phyloP scores from a whole-genome alignment of 768 basidiomycete genomes.

The Kwoniella dendrophila region DNA sequence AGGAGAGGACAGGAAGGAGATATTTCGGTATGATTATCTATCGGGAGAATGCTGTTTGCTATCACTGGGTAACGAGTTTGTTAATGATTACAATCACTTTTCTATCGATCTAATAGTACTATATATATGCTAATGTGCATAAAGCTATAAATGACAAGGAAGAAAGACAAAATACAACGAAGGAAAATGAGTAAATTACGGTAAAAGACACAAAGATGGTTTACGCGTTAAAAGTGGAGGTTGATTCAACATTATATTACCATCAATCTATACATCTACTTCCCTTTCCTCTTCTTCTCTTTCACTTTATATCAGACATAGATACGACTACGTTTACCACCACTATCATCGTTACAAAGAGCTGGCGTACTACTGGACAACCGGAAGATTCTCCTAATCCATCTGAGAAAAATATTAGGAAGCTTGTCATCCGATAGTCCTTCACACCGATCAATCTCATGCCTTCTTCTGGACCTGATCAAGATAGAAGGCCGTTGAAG shows the following conservation, averaged over 20 bases:
- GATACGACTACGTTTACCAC: background rate
- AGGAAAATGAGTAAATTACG: constrained; percentile 1
- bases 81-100: no score
- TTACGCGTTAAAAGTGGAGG: constrained; percentile 10
- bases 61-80: no score
- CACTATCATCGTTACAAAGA: background rate
- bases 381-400: background rate
- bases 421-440: background rate
- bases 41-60: no score
- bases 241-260: background rate
- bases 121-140: no score
- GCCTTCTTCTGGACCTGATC: constrained; percentile 13
- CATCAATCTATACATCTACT: background rate
- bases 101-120: no score
- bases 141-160: background rate
- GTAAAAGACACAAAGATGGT: background rate
- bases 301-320: background rate
- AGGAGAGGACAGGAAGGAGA: no score
- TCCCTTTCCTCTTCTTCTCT: background rate
- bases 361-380: background rate
- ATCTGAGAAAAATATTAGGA: background rate
- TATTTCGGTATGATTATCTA: no score
- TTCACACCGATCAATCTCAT: constrained; percentile 1
- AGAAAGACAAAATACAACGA: background rate
- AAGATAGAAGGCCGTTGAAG: constrained; percentile 37